A percentile compares a stretch with the other conserved stretches of the same genome.
These are phyloP conservation scores for Colletotrichum zoysiae DNA, from an alignment of 2,329 filamentous ascomycete genomes.

Conservation along the genomic window DNA sequence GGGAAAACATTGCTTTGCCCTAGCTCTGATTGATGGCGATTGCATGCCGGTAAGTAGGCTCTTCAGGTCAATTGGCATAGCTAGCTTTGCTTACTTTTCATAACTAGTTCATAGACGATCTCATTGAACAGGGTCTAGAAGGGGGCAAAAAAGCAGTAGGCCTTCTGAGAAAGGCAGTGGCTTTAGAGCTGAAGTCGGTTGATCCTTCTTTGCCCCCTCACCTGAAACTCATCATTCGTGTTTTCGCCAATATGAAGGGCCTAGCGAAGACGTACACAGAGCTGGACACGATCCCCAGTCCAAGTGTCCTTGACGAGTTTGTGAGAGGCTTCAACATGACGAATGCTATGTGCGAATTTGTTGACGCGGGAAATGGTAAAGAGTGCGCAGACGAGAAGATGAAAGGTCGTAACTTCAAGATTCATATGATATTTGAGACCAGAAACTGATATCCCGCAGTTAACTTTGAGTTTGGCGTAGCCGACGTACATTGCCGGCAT, in stretches of 20 bases:
- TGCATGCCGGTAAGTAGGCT: constrained; percentile 50
- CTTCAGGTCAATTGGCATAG: background rate
- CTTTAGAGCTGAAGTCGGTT: constrained; percentile 44
- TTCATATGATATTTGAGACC: background rate
- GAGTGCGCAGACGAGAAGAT: constrained; percentile 58
- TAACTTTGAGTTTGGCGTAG: constrained; percentile 50
- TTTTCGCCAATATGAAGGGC: constrained; percentile 55
- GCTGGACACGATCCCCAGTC: constrained; percentile 45
- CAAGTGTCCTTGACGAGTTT: constrained; percentile 49
- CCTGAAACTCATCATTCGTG: constrained; percentile 49
- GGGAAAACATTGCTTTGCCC: constrained; percentile 48
- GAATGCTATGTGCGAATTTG: constrained; percentile 52
- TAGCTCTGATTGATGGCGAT: constrained; percentile 55
- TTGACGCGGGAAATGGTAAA: constrained; percentile 58
- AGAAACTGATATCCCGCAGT: constrained; percentile 41
- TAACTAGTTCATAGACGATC: constrained; percentile 50
- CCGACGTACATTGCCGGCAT: constrained; percentile 55
- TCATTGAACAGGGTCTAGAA: constrained; percentile 48
- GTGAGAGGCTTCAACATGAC: constrained; percentile 58
- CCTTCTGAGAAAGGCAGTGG: constrained; percentile 46
- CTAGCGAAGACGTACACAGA: constrained; percentile 52
- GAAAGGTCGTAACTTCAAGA: constrained; percentile 48
- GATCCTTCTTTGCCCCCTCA: constrained; percentile 43
- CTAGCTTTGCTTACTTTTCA: background rate
- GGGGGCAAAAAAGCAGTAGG: constrained; percentile 50